Conservation (phyloP, 2,329 filamentous ascomycete genomes). For the Biscogniauxia mediterranea region DNA sequence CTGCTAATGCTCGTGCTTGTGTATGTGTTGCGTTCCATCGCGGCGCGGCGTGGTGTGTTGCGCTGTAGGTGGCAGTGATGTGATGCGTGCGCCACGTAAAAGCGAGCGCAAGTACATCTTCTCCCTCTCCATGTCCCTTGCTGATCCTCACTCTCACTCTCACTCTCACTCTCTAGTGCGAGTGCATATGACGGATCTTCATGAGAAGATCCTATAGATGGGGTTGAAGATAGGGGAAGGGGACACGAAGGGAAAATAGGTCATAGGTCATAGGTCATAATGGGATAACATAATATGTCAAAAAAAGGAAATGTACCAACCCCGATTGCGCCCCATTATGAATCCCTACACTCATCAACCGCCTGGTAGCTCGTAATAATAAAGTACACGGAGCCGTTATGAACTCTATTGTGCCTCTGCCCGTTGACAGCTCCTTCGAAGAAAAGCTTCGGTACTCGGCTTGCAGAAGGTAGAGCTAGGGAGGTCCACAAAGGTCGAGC, state of each 20-base stretch:
- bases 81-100: not conserved
- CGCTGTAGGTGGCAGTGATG: not conserved
- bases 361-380: slow-evolving; percentile 13
- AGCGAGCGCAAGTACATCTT: not conserved
- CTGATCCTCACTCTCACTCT: too few species aligned
- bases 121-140: too few species aligned
- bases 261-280: too few species aligned
- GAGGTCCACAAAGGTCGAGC: slow-evolving; percentile 16
- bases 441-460: slow-evolving; percentile 9
- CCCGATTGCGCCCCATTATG: slow-evolving; percentile 55
- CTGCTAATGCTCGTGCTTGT: not conserved
- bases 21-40: not conserved
- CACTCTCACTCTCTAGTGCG: not conserved
- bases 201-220: slow-evolving; percentile 3
- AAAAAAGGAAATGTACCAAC: slow-evolving; percentile 40
- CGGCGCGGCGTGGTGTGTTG: not conserved
- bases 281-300: slow-evolving; percentile 7
- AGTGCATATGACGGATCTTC: slow-evolving; percentile 7
- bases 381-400: not conserved
- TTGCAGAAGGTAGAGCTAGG: slow-evolving; percentile 15
- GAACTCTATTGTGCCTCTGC: slow-evolving; percentile 4
- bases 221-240: slow-evolving; percentile 4
- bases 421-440: slow-evolving; percentile 15
- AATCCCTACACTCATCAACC: slow-evolving; percentile 7
- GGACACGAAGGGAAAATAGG: slow-evolving; percentile 5